Conservation (phyloP, 2,329 filamentous ascomycete species). For the Berkeleyomyces basicola region DNA sequence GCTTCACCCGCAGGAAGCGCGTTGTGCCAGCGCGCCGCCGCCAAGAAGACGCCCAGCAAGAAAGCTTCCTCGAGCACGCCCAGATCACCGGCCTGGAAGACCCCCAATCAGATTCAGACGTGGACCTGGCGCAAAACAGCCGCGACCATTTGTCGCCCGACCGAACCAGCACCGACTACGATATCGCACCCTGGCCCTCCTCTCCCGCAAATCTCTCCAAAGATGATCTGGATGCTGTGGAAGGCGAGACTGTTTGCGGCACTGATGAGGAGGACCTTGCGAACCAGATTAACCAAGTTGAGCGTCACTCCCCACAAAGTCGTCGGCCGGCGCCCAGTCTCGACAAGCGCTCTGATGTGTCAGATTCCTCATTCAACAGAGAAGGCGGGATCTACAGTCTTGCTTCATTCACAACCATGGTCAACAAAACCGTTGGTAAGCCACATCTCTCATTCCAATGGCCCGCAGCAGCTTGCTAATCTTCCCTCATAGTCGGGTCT, state of each 20-base stretch:
- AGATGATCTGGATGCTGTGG: neutral
- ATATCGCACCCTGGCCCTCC: neutral
- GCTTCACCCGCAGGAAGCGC: slow-evolving; percentile 5
- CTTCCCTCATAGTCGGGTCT: neutral
- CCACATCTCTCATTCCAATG: neutral
- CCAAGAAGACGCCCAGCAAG: slow-evolving; percentile 2
- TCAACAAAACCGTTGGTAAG: slow-evolving; percentile 8
- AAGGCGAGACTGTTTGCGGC: neutral
- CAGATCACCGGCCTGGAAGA: neutral
- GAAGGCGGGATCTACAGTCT: slow-evolving; percentile 7
- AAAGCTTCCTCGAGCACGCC: neutral
- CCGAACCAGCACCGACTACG: neutral
- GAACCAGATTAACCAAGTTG: neutral
- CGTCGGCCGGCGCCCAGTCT: no score
- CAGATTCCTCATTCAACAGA: neutral
- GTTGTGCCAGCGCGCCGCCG: slow-evolving; percentile 3
- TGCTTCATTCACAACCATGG: neutral
- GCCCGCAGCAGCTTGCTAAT: neutral
- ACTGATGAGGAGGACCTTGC: neutral
- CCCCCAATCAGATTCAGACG: neutral
- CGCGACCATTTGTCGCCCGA: neutral
- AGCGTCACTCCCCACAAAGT: neutral
- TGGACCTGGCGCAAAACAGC: neutral
- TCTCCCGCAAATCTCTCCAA: neutral
- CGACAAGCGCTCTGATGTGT: neutral